Base-by-base conservation (phyloP, 2,329 filamentous ascomycete genomes). In the Cercospora zeina region DNA sequence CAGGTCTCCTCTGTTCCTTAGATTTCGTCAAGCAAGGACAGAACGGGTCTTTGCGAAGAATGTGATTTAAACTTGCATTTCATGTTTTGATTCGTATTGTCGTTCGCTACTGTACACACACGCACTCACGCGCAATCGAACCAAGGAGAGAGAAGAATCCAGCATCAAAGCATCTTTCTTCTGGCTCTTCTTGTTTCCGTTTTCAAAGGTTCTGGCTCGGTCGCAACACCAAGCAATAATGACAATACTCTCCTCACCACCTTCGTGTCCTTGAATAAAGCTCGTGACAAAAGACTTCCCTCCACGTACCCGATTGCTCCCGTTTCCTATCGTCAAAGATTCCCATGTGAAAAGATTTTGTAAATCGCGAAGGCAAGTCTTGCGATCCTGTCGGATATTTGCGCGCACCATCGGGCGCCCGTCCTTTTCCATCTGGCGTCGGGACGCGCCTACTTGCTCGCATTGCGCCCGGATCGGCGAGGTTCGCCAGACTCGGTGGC, bases 401-500 rank as follows among this genome's bases (percentile, higher is more conserved):
- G 42, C 42, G 42, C 42, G 42, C 42, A 27, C 11, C 14, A 27
- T 7, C 42, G 27, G 19, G 42, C 42, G 42, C 42, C 42, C 21
- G 42, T 47, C 42, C 42, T 47, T 27, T 5, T 47, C 27, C 10
- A 27, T 47, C 21, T 47, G 21, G 42, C 42, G 42, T 13, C 14
- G 42, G 49, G 33, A 33, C 9, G 31, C 45, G 45, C 7, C 45
- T 60, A 68, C 69, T 71, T 69, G 19, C 62, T 64, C 21, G 62
- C 65, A 65, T 79, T 78, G 61, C 80, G 74, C 27, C 73, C 75
- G 53, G 78, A 81, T 58, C 80, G 78, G 61, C 80, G 72, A 30
- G 80, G 80, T 73, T 80, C 74, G 47, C 80, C 80, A 59, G 77
- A 74, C 55, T 76, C 79, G 31, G 80, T 82, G 10, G 80, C 79